phyloP scores from a whole-genome alignment of 1,284 basidiomycete species.

The Cystobasidium pallidum region DNA sequence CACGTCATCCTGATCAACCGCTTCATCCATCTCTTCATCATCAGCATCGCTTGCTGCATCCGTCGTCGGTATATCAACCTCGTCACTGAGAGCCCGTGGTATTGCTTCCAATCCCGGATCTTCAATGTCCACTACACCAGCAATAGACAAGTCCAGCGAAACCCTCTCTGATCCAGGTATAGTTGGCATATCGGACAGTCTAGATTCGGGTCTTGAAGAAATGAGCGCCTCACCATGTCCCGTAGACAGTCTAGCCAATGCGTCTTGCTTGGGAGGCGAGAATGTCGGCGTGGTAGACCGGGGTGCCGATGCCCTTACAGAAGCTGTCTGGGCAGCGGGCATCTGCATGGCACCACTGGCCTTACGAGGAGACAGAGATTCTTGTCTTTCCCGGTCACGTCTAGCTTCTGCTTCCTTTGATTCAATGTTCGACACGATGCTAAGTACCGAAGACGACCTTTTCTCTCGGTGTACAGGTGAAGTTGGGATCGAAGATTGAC shows the following conservation, averaged over 20 bases:
- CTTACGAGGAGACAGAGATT: conserved; percentile 23
- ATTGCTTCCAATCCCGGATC: conserved; percentile 38
- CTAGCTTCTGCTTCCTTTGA: conserved; percentile 19
- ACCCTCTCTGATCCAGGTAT: neutral
- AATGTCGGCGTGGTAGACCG: conserved; percentile 41
- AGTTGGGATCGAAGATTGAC: neutral
- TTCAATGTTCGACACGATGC: conserved; percentile 26
- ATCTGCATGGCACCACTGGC: neutral
- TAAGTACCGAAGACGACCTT: conserved; percentile 29
- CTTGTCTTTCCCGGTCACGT: conserved; percentile 11
- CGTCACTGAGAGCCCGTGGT: conserved; percentile 22
- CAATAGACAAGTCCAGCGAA: conserved; percentile 4
- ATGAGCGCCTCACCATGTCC: neutral
- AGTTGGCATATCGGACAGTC: conserved; percentile 9
- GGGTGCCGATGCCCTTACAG: neutral
- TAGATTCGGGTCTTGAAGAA: conserved; percentile 18
- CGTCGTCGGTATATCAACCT: conserved; percentile 11
- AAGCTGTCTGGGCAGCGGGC: neutral
- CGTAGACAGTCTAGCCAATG: neutral
- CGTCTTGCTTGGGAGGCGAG: conserved; percentile 32
- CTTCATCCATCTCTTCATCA: conserved; percentile 24
- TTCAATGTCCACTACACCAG: conserved; percentile 32
- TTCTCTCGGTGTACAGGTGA: neutral
- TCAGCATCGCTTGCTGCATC: conserved; percentile 8
- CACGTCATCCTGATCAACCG: neutral